These are phyloP conservation scores for Penicillium sp. DNA, from an alignment of 2,329 filamentous ascomycete species.

Conservation along the genomic window DNA sequence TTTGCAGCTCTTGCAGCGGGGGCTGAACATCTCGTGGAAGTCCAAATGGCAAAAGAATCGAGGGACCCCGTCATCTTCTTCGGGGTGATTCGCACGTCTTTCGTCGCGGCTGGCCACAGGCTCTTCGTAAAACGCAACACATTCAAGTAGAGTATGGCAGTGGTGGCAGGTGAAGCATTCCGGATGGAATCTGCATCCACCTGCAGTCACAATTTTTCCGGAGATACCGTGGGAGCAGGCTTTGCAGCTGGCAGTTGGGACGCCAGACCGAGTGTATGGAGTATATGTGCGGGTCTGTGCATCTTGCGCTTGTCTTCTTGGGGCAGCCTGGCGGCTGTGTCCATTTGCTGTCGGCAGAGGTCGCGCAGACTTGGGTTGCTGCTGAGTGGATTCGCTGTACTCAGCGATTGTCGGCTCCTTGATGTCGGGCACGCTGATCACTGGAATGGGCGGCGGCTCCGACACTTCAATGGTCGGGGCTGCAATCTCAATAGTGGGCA, in stretches of 20 bases:
- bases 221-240: conserved; percentile 82
- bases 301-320: conserved; percentile 39
- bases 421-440: conserved; percentile 53
- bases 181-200: conserved; percentile 82
- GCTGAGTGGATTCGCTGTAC: conserved; percentile 22
- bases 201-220: conserved; percentile 82
- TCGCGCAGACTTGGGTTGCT: conserved; percentile 9
- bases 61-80: conserved; percentile 62
- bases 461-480: conserved; percentile 47
- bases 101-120: conserved; percentile 69
- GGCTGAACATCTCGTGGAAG: conserved; percentile 92
- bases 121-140: conserved; percentile 93
- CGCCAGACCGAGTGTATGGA: conserved; percentile 48
- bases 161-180: conserved; percentile 88
- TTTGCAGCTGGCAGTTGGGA: conserved; percentile 71
- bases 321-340: conserved; percentile 25
- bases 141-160: conserved; percentile 85
- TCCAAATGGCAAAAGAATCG: conserved; percentile 98
- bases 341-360: conserved; percentile 16
- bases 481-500: conserved; percentile 39
- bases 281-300: conserved; percentile 36
- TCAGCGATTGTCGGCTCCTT: conserved; percentile 40
- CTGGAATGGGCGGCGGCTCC: conserved; percentile 39
- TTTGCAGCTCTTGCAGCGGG: conserved; percentile 91
- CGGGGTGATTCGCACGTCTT: conserved; percentile 64